Base-by-base conservation (phyloP, 192 early-diverging fungal species). In the Geranomyces michiganensis region DNA sequence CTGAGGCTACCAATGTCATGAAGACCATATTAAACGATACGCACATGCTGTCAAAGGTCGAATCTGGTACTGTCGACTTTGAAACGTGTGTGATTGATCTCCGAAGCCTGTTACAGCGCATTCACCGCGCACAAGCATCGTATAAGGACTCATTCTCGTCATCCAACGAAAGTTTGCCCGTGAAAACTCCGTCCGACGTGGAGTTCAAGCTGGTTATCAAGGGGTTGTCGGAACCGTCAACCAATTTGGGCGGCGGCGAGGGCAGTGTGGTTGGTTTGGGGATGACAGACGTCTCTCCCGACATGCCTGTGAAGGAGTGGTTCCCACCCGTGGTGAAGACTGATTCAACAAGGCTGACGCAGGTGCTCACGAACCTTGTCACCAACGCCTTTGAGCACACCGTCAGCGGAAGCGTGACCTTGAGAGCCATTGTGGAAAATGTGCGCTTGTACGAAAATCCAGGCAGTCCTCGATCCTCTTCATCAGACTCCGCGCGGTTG, bases 1-100 rank as follows among this genome's bases (percentile, higher is more conserved):
- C 58, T 13, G 68, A 73, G 12, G 72, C 72, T 13, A 62, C 77
- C 24, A 60, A 69, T n/a, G 33, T 75, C 45, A 78, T 78, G 77
- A 61, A 66, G 26, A 56, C 45, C 24, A 67, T 78, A 44, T 26
- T 78, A 31, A 71, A 66, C 55, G 77, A 78, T 41, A 74, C 62
- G 46, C 68, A 61, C 29, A 48, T 70, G 49, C 48, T 75, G n/a
- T 70, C 72, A 26, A 70, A 74, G 29, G 53, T 78, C 62, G 67
- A 73, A 30, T 27, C 53, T 3, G 45, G 70, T 1, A 65, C 63
- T 12, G 33, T 77, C 1, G 56, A 77, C 27, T 49, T 77, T n/a
- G 41, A 71, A n/a, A 61, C 51, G 2, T 21, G n/a, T 27, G 27
- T 43, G 8, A 31, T 72, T 7, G 59, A 77, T 45, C 53, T 77